Evolutionary conservation across 202 grass and related monocot species (phyloP), one percentile per base, ranked within the genome.

Genomic region (Thinopyrum obtusiflorum): DNA sequence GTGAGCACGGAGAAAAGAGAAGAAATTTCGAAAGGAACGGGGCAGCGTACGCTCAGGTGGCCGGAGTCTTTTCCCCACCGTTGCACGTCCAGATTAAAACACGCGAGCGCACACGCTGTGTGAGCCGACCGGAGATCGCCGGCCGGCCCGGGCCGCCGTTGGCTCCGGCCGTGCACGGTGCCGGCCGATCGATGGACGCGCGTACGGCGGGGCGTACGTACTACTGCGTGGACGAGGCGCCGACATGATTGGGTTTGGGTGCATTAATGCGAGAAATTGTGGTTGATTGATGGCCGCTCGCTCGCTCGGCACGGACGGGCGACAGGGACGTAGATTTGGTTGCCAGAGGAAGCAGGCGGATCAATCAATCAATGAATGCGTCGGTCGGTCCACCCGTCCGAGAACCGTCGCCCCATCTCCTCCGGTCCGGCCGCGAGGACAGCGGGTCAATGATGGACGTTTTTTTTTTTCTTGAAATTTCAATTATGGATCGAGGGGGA

Each of bases 201-300:
- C 7, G 62, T 6, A 40, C 36, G 77, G 53, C 53, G 53, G 53
- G 53, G 20, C 51, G 61, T 4, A 39, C 36, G 77, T 11, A 67
- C 42, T 49, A 1, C 7, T 55, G 27, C 26, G 72, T 17, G 18
- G 18, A 33, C 4, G 72, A 4, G 15, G 1, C 61, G 8, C 61
- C 23, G 32, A 53, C 79, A 89, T 89, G 90, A 89, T 90, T 88
- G 86, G 83, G 79, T 79, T 20, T 0, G 86, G 80, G 71, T 26
- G 42, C 67, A 90, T 91, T 81, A 91, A 89, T 88, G 89, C 85
- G 25, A 84, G 64, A 81, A 90, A 92, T 88, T 77, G 82, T 94
- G 79, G 89, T 94, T 90, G 89, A 72, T 75, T 44, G 86, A 77
- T 75, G 24, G 51, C 17, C 17, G 49, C 49, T 51, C 47, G 47